Base-by-base conservation (phyloP, 768 basidiomycete species). In the Dioszegia aurantiaca region DNA sequence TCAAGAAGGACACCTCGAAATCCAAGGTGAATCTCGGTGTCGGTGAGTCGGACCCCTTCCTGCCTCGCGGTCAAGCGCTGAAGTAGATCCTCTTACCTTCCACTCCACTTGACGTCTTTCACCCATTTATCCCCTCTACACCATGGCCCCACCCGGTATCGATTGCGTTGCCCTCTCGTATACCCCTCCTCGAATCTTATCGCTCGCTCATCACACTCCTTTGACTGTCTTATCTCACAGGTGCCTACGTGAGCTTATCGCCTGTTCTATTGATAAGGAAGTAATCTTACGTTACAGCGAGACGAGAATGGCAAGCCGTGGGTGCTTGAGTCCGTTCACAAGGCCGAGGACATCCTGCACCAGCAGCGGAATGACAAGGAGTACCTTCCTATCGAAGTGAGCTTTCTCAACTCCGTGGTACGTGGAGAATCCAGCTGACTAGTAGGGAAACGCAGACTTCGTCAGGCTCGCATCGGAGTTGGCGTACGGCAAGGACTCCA, bases 11-110 rank as follows among this genome's bases (percentile, higher is more conserved):
- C 83, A 86, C 84, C 69, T 84, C 88, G 76, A 80, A 87, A 17
- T 85, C 86, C 64, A 98, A 98, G 78, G 92, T 99, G 71, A 99
- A 98, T 79, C 82, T 99, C 59, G 95, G 95, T 72, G 95, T 97
- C 67, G 95, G 95, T 71, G 89, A 90, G 49, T 97, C 92, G 2
- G 81, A 17, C 16, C n/a, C 23, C 42, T 23, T 23, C 8, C 33
- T 4, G 16, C 39, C 30, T 24, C 40, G 28, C 24, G 11, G 19
- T n/a, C 27, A 48, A 23, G 24, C 21, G 26, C 44, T 46, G 10
- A 46, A 12, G 4, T 46, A 24, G 21, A 16, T 30, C 27, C 28
- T 30, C 46, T 28, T 33, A 6, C 26, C 27, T 14, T 6, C 14
- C 33, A 33, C 33, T 33, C 14, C 8, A 6, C 33, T 33, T 14